A percentile compares a stretch with the other conserved stretches of the same genome.
Conservation (phyloP, 2,329 filamentous ascomycete species). For the Didymella arachidicola region DNA sequence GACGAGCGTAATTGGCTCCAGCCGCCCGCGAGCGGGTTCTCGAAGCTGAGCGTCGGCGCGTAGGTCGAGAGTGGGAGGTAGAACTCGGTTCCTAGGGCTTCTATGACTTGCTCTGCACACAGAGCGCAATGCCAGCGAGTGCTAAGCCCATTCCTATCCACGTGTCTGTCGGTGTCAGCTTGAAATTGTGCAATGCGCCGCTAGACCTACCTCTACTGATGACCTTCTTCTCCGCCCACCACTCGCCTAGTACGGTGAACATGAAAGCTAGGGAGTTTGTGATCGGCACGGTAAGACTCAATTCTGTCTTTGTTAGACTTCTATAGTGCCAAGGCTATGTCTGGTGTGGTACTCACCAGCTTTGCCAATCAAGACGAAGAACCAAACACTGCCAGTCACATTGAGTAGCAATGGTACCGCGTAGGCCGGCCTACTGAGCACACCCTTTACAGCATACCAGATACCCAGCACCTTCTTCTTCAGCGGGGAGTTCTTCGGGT, state of each 20-base stretch:
- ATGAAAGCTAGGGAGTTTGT: slow-evolving; percentile 93
- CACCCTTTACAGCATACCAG: slow-evolving; percentile 77
- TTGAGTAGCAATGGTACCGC: slow-evolving; percentile 86
- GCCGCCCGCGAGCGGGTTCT: slow-evolving; percentile 81
- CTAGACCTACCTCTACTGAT: slow-evolving; percentile 76
- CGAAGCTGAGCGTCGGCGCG: slow-evolving; percentile 61
- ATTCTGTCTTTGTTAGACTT: slow-evolving; percentile 63
- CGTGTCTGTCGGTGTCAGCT: slow-evolving; percentile 66
- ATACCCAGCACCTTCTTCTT: slow-evolving; percentile 69
- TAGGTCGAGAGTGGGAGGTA: slow-evolving; percentile 1
- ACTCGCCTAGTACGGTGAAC: slow-evolving; percentile 95
- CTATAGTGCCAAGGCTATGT: no score
- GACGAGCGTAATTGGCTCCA: slow-evolving; percentile 94
- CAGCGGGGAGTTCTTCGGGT: slow-evolving; percentile 63
- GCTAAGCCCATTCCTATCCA: slow-evolving; percentile 84
- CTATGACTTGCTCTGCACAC: slow-evolving; percentile 68
- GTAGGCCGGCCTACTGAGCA: slow-evolving; percentile 83
- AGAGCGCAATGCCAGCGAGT: slow-evolving; percentile 80
- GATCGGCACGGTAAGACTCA: slow-evolving; percentile 92
- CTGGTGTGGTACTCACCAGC: slow-evolving; percentile 69
- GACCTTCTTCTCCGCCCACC: slow-evolving; percentile 91
- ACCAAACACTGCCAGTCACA: slow-evolving; percentile 93
- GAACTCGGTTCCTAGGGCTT: neutral
- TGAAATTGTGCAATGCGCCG: neutral
- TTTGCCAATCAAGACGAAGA: slow-evolving; percentile 91